Evolutionary conservation across 1,284 basidiomycete species (phyloP).

Genomic region (Coniophora puteana): DNA sequence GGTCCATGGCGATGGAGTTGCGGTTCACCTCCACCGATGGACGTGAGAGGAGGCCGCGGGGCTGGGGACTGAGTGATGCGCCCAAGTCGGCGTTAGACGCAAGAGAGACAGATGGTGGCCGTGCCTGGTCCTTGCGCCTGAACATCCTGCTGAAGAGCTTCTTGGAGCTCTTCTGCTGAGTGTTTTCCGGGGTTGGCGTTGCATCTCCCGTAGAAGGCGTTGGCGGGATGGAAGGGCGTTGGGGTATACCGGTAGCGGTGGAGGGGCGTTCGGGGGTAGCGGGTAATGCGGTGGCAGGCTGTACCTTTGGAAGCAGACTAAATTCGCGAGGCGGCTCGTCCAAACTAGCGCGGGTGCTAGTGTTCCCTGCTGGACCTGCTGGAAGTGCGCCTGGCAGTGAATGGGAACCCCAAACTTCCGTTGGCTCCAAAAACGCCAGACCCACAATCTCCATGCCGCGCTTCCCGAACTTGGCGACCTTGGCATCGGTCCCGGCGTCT

Average conservation of each 20-base stretch:
- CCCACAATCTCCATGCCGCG: conserved; percentile 81
- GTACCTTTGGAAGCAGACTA: conserved; percentile 8
- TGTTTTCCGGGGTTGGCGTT: no score
- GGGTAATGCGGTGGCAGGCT: conserved; percentile 3
- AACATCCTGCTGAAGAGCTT: conserved; percentile 75
- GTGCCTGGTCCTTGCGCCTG: conserved; percentile 47
- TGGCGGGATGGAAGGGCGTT: conserved; percentile 16
- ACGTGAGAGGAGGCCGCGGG: no score
- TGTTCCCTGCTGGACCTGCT: conserved; percentile 1
- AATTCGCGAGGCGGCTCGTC: conserved; percentile 22
- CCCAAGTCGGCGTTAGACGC: conserved; percentile 10
- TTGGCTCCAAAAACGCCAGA: conserved; percentile 74
- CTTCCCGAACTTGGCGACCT: conserved; percentile 87
- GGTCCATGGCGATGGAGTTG: no score
- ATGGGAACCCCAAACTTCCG: conserved; percentile 64
- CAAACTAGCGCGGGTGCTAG: conserved; percentile 20
- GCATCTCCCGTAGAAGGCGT: conserved; percentile 19
- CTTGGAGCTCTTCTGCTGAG: conserved; percentile 41
- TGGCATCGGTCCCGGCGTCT: conserved; percentile 92
- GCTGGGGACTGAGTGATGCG: conserved; percentile 4
- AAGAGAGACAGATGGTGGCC: conserved; percentile 14
- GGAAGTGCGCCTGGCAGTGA: conserved; percentile 10
- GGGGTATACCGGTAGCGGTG: conserved; percentile 6
- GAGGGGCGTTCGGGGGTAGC: conserved; percentile 9
- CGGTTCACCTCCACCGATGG: conserved; percentile 14